phyloP scores from a whole-genome alignment of 768 basidiomycete species.

The Suillus clintonianus region DNA sequence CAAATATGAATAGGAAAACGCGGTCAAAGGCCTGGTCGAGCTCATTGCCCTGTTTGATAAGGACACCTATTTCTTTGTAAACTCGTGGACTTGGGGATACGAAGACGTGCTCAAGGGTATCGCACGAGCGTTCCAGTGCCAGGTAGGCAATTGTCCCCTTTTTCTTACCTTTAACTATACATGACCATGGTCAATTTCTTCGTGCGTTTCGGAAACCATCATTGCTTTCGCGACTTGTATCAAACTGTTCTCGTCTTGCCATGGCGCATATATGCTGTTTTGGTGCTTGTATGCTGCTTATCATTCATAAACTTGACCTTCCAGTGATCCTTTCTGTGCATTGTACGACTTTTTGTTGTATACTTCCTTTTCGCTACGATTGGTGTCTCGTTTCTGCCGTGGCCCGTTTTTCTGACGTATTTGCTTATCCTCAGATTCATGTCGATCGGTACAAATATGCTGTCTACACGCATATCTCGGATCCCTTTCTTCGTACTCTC shows the following conservation, averaged over 20 bases:
- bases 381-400: conserved; percentile 5
- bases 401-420: background rate
- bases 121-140: conserved; percentile 60
- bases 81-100: conserved; percentile 96
- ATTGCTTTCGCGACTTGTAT: background rate
- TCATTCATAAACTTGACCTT: background rate
- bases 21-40: conserved; percentile 63
- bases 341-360: background rate
- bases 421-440: conserved; percentile 60
- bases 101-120: conserved; percentile 87
- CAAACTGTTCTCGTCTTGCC: background rate
- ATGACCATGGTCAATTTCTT: background rate
- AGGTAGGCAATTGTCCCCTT: conserved; percentile 40
- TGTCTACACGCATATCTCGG: conserved; percentile 58
- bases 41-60: conserved; percentile 70
- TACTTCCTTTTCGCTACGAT: background rate
- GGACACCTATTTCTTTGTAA: conserved; percentile 80
- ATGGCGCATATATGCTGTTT: background rate
- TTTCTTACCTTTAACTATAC: background rate
- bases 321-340: background rate
- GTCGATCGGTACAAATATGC: conserved; percentile 85
- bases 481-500: conserved; percentile 62
- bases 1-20: conserved; percentile 52
- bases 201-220: background rate
- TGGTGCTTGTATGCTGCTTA: background rate